phyloP scores from a whole-genome alignment of 148 eudicot genomes.

The Chenopodium album region DNA sequence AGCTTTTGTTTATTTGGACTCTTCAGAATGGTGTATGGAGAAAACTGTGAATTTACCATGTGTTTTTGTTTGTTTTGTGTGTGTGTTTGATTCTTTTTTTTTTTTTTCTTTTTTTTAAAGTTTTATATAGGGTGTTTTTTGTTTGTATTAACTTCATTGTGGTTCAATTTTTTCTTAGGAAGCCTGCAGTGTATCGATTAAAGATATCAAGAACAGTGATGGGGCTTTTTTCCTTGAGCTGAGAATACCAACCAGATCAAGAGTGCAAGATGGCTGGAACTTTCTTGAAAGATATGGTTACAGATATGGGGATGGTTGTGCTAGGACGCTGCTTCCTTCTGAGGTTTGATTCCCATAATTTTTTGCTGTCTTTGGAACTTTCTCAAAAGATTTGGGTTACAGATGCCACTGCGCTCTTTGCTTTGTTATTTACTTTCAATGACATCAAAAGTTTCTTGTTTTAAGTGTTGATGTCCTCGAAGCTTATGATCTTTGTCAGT shows the following conservation, averaged over 20 bases:
- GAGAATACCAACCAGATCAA: constrained; percentile 54
- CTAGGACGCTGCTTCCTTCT: constrained; percentile 75
- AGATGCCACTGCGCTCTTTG: not conserved
- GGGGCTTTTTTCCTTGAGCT: constrained; percentile 71
- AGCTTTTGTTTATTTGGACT: not conserved
- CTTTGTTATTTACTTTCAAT: not conserved
- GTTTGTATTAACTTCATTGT: not conserved
- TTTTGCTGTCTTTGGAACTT: not conserved
- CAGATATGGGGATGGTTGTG: constrained; percentile 53
- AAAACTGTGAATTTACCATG: not conserved
- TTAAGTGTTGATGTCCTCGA: not conserved
- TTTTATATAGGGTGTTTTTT: not conserved
- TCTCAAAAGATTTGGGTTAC: too few species aligned
- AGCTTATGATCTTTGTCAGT: not conserved
- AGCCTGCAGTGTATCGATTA: constrained; percentile 55
- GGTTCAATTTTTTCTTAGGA: constrained; percentile 42
- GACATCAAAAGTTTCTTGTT: not conserved
- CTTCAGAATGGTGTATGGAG: not conserved
- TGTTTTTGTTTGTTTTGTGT: too few species aligned
- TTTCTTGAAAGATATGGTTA: constrained; percentile 79
- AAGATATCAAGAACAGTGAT: constrained; percentile 58
- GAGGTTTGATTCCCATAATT: constrained; percentile 56
- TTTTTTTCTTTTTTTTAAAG: not conserved
- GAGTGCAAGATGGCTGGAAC: constrained; percentile 47
- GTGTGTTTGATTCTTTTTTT: too few species aligned